phyloP scores from a whole-genome alignment of 352 stramenopile genomes.

The Globisporangium barbulae region DNA sequence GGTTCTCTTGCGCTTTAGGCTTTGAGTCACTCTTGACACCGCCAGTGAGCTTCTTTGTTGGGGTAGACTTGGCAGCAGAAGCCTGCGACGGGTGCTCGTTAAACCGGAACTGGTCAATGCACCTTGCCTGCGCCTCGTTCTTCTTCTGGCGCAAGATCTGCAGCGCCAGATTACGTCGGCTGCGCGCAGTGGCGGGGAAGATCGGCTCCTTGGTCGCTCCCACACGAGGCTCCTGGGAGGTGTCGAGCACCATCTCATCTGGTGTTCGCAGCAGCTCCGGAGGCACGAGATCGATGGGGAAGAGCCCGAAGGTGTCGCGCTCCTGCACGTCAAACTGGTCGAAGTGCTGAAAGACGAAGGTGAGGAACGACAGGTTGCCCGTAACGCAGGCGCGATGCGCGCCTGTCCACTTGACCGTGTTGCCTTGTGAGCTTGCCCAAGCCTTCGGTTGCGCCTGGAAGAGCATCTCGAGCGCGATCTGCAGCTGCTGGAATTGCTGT shows the following conservation, averaged over 20 bases:
- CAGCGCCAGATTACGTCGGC: slow-evolving; percentile 28
- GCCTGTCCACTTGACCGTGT: slow-evolving; percentile 41
- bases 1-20: not conserved
- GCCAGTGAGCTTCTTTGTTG: not conserved
- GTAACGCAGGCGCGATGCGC: slow-evolving; percentile 57
- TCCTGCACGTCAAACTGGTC: slow-evolving; percentile 27
- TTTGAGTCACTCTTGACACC: not conserved
- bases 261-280: slow-evolving; percentile 36
- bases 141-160: slow-evolving; percentile 38
- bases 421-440: slow-evolving; percentile 28
- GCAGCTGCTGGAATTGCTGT: slow-evolving; percentile 56
- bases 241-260: slow-evolving; percentile 23
- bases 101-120: slow-evolving; percentile 16
- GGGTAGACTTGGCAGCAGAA: not conserved
- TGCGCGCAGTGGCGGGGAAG: slow-evolving; percentile 19
- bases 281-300: slow-evolving; percentile 54
- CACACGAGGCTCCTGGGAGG: slow-evolving; percentile 1
- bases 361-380: slow-evolving; percentile 53
- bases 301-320: slow-evolving; percentile 49
- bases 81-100: slow-evolving; percentile 12
- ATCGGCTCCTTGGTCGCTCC: slow-evolving; percentile 5
- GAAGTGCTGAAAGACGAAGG: slow-evolving; percentile 45
- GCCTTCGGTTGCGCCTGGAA: slow-evolving; percentile 30
- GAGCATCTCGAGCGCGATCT: slow-evolving; percentile 60
- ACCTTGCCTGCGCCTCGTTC: slow-evolving; percentile 21